These are phyloP conservation scores for Phytophthora niederhauseri DNA, from an alignment of 352 stramenopile genomes.

Conservation along the genomic window DNA sequence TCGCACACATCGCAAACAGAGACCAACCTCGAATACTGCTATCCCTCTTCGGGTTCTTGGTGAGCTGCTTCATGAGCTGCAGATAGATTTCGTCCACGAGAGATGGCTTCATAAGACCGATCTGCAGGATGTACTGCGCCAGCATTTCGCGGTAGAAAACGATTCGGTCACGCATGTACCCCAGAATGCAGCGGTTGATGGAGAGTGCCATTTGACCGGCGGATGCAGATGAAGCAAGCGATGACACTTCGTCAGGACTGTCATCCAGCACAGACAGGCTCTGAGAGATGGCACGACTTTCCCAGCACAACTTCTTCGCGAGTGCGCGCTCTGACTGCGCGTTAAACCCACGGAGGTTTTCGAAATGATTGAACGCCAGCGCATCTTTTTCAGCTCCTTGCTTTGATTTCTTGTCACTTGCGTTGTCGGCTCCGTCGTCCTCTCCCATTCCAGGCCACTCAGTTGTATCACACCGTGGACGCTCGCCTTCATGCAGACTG, in stretches of 20 bases:
- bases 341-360: conserved; percentile 66
- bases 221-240: conserved; percentile 29
- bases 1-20: conserved; percentile 93
- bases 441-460: conserved; percentile 45
- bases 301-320: conserved; percentile 66
- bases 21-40: conserved; percentile 93
- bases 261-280: conserved; percentile 70
- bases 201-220: conserved; percentile 67
- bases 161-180: conserved; percentile 95
- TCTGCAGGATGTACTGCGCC: conserved; percentile 93
- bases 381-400: conserved; percentile 51
- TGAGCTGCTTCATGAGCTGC: conserved; percentile 95
- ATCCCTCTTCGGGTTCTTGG: conserved; percentile 92
- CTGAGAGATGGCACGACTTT: conserved; percentile 64
- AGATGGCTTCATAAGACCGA: conserved; percentile 84
- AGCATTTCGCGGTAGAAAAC: conserved; percentile 95
- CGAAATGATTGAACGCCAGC: conserved; percentile 68
- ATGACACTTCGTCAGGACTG: conserved; percentile 31
- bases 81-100: conserved; percentile 95
- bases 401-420: conserved; percentile 41
- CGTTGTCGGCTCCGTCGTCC: conserved; percentile 37
- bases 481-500: conserved; percentile 20
- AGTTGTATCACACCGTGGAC: conserved; percentile 49
- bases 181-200: conserved; percentile 93
- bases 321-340: conserved; percentile 47